Evolutionary conservation across 1,284 basidiomycete genomes (phyloP).

Genomic region (Cryptococcus sp.): DNA sequence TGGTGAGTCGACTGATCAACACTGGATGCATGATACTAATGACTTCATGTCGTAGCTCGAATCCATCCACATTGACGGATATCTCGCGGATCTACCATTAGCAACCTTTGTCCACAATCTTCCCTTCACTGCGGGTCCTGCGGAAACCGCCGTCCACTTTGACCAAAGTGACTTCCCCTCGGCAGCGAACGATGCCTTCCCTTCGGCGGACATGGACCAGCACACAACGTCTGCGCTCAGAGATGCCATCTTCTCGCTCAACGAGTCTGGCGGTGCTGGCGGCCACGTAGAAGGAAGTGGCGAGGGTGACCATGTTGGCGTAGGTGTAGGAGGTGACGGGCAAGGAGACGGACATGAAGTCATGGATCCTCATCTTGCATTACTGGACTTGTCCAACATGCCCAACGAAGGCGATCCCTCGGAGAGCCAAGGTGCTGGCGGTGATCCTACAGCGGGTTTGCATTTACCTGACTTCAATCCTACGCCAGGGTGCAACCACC

Average conservation of each 20-base stretch:
- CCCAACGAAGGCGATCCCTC: slow-evolving; percentile 23
- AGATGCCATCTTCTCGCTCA: slow-evolving; percentile 52
- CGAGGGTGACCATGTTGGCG: slow-evolving; percentile 23
- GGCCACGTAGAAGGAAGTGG: slow-evolving; percentile 20
- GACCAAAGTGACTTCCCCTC: slow-evolving; percentile 36
- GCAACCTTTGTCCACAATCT: slow-evolving; percentile 49
- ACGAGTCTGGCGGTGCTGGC: slow-evolving; percentile 37
- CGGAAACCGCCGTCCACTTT: slow-evolving; percentile 24
- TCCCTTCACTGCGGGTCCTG: slow-evolving; percentile 34
- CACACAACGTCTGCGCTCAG: slow-evolving; percentile 51
- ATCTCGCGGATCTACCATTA: slow-evolving; percentile 50
- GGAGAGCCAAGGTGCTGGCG: slow-evolving; percentile 10
- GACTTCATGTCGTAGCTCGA: slow-evolving; percentile 35
- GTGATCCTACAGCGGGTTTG: slow-evolving; percentile 24
- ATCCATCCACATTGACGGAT: slow-evolving; percentile 50
- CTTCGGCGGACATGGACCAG: slow-evolving; percentile 47
- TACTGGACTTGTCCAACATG: slow-evolving; percentile 45
- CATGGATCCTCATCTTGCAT: slow-evolving; percentile 47
- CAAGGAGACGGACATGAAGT: slow-evolving; percentile 30
- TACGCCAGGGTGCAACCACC: slow-evolving; percentile 38
- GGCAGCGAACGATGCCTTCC: slow-evolving; percentile 32
- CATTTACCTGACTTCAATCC: slow-evolving; percentile 25
- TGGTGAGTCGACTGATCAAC: slow-evolving; percentile 35
- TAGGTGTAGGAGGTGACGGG: slow-evolving; percentile 31
- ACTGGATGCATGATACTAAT: not conserved